Percentiles rank a stretch among this genome's conserved stretches.
Evolutionary conservation across 1,284 basidiomycete species (phyloP).

Genomic region (Leucoagaricus sp.): DNA sequence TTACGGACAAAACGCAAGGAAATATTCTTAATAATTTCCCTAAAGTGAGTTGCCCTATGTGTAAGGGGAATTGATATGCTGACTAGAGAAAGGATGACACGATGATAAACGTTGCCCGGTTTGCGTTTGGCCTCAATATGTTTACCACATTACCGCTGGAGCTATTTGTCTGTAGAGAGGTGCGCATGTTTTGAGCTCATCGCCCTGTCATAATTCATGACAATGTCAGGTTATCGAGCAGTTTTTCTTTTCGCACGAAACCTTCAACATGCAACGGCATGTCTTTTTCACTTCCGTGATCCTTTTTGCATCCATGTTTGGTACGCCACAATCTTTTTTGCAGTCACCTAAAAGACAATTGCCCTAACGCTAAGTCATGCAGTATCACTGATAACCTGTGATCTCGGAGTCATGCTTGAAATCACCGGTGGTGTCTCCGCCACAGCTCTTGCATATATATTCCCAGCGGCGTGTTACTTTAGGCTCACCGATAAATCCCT

Average conservation of each 20-base stretch:
- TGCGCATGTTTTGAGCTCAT: slow-evolving; percentile 34
- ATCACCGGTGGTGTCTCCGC: slow-evolving; percentile 96
- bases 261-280: slow-evolving; percentile 83
- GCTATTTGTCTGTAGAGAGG: slow-evolving; percentile 93
- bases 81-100: slow-evolving; percentile 60
- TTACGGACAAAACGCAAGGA: slow-evolving; percentile 92
- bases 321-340: slow-evolving; percentile 45
- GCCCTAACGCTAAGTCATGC: slow-evolving; percentile 14
- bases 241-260: slow-evolving; percentile 86
- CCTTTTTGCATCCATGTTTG: slow-evolving; percentile 80
- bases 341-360: slow-evolving; percentile 10
- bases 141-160: slow-evolving; percentile 95
- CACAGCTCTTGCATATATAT: slow-evolving; percentile 93
- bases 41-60: slow-evolving; percentile 42
- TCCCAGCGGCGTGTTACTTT: slow-evolving; percentile 87
- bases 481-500: slow-evolving; percentile 63
- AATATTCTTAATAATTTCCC: slow-evolving; percentile 95
- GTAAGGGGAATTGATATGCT: slow-evolving; percentile 1
- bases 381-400: slow-evolving; percentile 94
- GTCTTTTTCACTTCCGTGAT: slow-evolving; percentile 89
- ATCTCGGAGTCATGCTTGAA: slow-evolving; percentile 96
- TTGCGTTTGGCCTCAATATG: slow-evolving; percentile 98
- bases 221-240: slow-evolving; percentile 88
- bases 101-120: slow-evolving; percentile 90
- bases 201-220: too few species aligned